phyloP scores from a whole-genome alignment of 2,329 filamentous ascomycete species.

The Simplicillium aogashimaense region DNA sequence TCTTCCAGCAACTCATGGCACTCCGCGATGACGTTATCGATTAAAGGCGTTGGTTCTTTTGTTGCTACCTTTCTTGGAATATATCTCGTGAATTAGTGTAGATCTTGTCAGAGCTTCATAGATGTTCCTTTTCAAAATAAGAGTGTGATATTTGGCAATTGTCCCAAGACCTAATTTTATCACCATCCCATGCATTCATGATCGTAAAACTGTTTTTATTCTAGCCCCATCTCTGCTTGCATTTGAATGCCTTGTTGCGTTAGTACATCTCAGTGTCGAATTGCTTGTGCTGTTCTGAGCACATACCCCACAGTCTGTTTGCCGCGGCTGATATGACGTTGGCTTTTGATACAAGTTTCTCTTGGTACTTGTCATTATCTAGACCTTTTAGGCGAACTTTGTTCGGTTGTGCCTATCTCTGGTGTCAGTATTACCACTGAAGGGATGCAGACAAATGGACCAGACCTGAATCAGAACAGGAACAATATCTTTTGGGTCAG shows the following conservation, averaged over 20 bases:
- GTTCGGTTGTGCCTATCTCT: conserved; percentile 51
- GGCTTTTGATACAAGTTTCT: conserved; percentile 57
- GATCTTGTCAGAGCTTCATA: no score
- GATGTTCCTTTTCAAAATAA: neutral
- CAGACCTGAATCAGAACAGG: conserved; percentile 58
- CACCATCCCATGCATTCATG: no score
- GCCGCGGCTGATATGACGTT: conserved; percentile 59
- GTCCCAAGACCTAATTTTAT: neutral
- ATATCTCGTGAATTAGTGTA: no score
- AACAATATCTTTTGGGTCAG: conserved; percentile 56
- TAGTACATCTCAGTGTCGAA: no score
- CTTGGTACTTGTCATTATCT: conserved; percentile 49
- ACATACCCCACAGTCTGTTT: conserved; percentile 58
- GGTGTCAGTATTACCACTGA: no score
- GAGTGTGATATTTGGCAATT: neutral
- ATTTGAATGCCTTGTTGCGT: conserved; percentile 35
- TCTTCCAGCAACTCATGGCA: conserved; percentile 66
- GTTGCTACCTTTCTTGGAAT: no score
- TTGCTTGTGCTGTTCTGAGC: conserved; percentile 10
- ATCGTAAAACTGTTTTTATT: conserved; percentile 14
- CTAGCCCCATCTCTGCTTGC: conserved; percentile 38
- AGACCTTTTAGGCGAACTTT: conserved; percentile 45
- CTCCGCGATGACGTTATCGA: conserved; percentile 61
- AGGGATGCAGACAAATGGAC: neutral
- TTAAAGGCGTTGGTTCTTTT: conserved; percentile 16